Conservation (phyloP, 2,329 filamentous ascomycete genomes). For the Aspergillus nomiae region DNA sequence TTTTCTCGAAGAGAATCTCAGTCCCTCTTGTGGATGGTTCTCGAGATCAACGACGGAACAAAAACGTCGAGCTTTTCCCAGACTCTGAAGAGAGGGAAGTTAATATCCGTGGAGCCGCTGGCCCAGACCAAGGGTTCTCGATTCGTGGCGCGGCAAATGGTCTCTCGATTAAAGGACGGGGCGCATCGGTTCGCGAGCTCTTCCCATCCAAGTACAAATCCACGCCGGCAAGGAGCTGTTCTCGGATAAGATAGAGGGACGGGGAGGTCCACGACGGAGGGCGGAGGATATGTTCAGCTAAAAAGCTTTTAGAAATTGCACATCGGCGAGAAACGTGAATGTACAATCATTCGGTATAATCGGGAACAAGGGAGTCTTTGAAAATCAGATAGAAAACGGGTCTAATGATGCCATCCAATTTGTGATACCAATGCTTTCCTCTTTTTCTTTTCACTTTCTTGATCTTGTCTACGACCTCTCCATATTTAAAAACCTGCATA, state of each 20-base stretch:
- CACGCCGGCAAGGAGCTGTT: slow-evolving; percentile 71
- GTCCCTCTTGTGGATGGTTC: slow-evolving; percentile 53
- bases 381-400: background rate
- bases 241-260: slow-evolving; percentile 59
- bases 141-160: slow-evolving; percentile 50
- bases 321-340: background rate
- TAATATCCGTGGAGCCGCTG: slow-evolving; percentile 63
- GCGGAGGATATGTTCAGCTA: slow-evolving; percentile 74
- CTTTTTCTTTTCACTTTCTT: background rate
- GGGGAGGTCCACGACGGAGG: slow-evolving; percentile 62
- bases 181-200: slow-evolving; percentile 65
- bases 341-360: background rate
- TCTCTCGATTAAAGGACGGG: slow-evolving; percentile 71
- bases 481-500: background rate
- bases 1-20: slow-evolving; percentile 53
- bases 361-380: background rate
- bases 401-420: slow-evolving; percentile 4
- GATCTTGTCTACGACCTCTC: background rate
- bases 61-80: slow-evolving; percentile 44
- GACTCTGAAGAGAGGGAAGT: slow-evolving; percentile 44
- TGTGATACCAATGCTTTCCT: slow-evolving; percentile 13
- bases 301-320: slow-evolving; percentile 22
- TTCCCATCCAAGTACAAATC: slow-evolving; percentile 63
- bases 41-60: slow-evolving; percentile 31
- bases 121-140: slow-evolving; percentile 38